phyloP scores from a whole-genome alignment of 2,329 filamentous ascomycete species.

The Xylariales sp. region DNA sequence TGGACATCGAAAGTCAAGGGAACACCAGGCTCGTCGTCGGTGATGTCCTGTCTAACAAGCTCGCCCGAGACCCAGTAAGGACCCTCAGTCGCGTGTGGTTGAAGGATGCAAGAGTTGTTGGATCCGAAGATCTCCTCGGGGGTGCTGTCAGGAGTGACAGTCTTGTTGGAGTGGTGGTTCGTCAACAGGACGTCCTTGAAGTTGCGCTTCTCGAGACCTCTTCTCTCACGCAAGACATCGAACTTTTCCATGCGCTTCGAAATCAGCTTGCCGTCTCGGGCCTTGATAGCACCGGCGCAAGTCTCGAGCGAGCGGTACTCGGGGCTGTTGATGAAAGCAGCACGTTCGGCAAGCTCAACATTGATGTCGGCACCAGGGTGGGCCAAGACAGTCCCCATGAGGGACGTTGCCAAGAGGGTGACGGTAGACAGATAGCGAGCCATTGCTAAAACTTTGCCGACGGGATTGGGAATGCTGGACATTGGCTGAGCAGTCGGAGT shows the following conservation, averaged over 20 bases:
- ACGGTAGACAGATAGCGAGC: constrained; percentile 6
- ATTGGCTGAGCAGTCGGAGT: too few species aligned
- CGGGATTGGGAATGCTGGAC: too few species aligned
- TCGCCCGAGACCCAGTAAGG: constrained; percentile 45
- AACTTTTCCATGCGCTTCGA: constrained; percentile 4
- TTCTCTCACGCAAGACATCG: constrained; percentile 3
- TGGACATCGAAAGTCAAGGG: constrained; percentile 9
- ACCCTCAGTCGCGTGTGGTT: constrained; percentile 47
- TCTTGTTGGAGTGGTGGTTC: constrained; percentile 25
- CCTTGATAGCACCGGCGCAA: constrained; percentile 5
- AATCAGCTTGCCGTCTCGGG: constrained; percentile 4
- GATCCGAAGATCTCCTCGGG: constrained; percentile 33
- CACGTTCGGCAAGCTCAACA: constrained; percentile 45
- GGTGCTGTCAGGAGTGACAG: constrained; percentile 26
- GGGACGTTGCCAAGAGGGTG: constrained; percentile 7
- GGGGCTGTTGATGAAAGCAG: constrained; percentile 33
- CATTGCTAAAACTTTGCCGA: too few species aligned
- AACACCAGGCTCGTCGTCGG: constrained; percentile 9
- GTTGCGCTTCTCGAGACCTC: constrained; percentile 23
- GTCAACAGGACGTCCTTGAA: constrained; percentile 21
- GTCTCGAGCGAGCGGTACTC: constrained; percentile 7
- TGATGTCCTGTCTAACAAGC: constrained; percentile 8
- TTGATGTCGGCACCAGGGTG: constrained; percentile 46
- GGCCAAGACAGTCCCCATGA: constrained; percentile 19
- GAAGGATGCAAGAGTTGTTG: constrained; percentile 43